Evolutionary conservation across 2,329 filamentous ascomycete species (phyloP).

Genomic region (Corinectria fuckeliana): DNA sequence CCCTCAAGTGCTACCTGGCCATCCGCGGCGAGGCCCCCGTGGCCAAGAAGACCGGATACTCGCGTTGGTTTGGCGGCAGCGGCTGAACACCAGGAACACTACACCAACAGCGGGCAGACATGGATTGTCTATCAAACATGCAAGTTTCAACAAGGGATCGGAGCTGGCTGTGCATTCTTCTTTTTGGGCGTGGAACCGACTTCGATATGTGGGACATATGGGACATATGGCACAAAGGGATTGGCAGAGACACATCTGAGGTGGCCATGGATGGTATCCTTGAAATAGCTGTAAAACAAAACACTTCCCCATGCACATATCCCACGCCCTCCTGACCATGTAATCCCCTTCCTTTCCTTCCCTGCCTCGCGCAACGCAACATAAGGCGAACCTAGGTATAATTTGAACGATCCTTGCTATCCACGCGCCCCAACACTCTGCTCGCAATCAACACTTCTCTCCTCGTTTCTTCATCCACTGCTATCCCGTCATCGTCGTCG

Average conservation of each 20-base stretch:
- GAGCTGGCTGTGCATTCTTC: background rate
- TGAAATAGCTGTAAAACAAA: slow-evolving; percentile 16
- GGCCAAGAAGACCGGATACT: slow-evolving; percentile 13
- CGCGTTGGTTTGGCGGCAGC: slow-evolving; percentile 30
- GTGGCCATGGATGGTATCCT: slow-evolving; percentile 2
- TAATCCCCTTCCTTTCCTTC: background rate
- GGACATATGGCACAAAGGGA: background rate
- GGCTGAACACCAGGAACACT: background rate
- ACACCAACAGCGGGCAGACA: background rate
- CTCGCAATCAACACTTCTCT: slow-evolving; percentile 13
- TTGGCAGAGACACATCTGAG: background rate
- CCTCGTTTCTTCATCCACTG: background rate
- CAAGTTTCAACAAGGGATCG: background rate
- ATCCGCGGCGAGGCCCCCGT: slow-evolving; percentile 27
- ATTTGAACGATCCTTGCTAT: slow-evolving; percentile 31
- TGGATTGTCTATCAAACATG: background rate
- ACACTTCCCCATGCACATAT: slow-evolving; percentile 16
- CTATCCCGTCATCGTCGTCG: slow-evolving; percentile 15
- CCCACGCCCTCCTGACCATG: slow-evolving; percentile 5
- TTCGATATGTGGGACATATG: background rate
- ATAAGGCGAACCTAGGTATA: slow-evolving; percentile 36
- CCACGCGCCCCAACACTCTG: slow-evolving; percentile 29
- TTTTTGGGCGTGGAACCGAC: background rate
- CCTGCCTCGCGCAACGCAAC: slow-evolving; percentile 7
- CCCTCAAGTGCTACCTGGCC: slow-evolving; percentile 36